Evolutionary conservation across 169 alveolate genomes (phyloP).

Genomic region (Eimeria praecox): DNA sequence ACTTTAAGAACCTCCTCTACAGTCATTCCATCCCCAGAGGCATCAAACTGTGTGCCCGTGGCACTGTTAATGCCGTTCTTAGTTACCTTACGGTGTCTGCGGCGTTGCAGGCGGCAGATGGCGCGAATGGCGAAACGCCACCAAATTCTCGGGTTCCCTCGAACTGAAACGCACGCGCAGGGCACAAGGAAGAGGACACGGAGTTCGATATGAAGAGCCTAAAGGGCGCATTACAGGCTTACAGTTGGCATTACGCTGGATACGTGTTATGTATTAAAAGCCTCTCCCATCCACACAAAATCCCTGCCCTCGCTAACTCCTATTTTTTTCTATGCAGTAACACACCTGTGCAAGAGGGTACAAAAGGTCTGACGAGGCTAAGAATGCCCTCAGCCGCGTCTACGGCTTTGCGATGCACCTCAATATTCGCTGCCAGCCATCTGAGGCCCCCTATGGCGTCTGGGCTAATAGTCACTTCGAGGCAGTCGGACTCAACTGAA

Average conservation of each 20-base stretch:
- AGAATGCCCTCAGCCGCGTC: conserved; percentile 67
- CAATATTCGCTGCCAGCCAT: conserved; percentile 45
- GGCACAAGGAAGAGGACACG: neutral
- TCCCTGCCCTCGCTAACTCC: neutral
- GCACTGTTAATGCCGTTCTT: neutral
- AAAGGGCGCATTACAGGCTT: neutral
- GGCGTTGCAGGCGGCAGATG: conserved; percentile 59
- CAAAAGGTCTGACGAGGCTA: conserved; percentile 66
- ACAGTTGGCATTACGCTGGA: neutral
- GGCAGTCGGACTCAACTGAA: conserved; percentile 41
- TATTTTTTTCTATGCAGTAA: neutral
- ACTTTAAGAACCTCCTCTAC: conserved; percentile 43
- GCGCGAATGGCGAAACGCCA: conserved; percentile 75
- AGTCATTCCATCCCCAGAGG: neutral
- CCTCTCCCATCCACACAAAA: neutral
- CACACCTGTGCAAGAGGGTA: conserved; percentile 72
- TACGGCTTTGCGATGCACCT: conserved; percentile 37
- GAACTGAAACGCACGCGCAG: conserved; percentile 37
- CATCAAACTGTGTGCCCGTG: neutral
- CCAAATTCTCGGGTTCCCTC: conserved; percentile 53
- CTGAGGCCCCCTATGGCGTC: conserved; percentile 35
- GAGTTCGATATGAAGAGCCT: neutral
- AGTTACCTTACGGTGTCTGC: neutral
- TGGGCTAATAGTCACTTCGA: conserved; percentile 19
- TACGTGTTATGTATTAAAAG: neutral